Conservation (phyloP, 371 early-diverging fungal species). For the Actinomortierella ambigua region DNA sequence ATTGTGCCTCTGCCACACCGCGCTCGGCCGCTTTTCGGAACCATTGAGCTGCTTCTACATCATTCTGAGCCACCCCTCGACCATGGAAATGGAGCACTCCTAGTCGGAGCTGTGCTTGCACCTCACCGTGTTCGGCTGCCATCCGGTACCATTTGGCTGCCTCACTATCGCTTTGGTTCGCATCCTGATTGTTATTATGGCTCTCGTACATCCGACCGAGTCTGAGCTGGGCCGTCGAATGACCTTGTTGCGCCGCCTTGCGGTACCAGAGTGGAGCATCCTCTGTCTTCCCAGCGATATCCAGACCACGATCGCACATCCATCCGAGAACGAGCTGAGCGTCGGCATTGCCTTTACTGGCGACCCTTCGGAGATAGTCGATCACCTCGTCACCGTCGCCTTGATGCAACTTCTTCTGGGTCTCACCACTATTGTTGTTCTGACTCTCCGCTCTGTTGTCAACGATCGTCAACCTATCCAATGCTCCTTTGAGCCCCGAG, state of each 20-base stretch:
- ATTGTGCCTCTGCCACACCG: constrained; percentile 75
- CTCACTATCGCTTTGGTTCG: constrained; percentile 30
- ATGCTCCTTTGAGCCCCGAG: too few relatives aligned
- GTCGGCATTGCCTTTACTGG: too few relatives aligned
- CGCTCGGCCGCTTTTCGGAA: constrained; percentile 67
- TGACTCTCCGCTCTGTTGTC: too few relatives aligned
- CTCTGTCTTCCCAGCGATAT: too few relatives aligned
- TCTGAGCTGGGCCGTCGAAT: constrained; percentile 80
- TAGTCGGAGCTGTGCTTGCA: constrained; percentile 66
- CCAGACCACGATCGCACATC: too few relatives aligned
- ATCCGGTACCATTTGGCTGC: constrained; percentile 75
- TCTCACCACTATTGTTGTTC: too few relatives aligned
- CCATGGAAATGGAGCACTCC: constrained; percentile 85
- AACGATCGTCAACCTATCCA: too few relatives aligned
- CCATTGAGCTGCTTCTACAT: constrained; percentile 70
- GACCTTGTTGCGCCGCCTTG: constrained; percentile 74
- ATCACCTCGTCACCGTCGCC: too few relatives aligned
- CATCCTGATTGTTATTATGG: constrained; percentile 77
- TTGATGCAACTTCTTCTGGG: too few relatives aligned
- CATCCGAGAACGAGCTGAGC: too few relatives aligned
- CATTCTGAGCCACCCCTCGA: constrained; percentile 73
- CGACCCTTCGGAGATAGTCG: too few relatives aligned
- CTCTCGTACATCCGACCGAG: constrained; percentile 84
- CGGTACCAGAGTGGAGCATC: constrained; percentile 58
- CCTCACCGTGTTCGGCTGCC: constrained; percentile 78